phyloP scores from a whole-genome alignment of 2,329 filamentous ascomycete species.

The Dothiorella sarmentorum region DNA sequence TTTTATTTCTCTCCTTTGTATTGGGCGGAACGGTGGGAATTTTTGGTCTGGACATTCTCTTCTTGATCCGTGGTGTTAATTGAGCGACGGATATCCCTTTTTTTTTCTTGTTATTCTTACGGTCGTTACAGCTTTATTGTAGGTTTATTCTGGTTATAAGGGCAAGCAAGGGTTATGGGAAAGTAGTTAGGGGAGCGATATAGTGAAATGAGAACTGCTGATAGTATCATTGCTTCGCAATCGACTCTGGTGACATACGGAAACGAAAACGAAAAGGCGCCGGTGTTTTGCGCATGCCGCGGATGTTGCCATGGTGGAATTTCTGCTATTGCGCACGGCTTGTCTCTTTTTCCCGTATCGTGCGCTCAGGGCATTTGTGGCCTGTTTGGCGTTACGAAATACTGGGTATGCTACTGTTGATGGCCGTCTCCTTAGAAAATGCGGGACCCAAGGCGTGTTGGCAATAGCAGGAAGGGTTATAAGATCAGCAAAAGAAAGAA shows the following conservation, averaged over 20 bases:
- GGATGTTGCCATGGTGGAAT: background rate
- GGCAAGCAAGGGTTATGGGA: background rate
- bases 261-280: background rate
- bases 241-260: background rate
- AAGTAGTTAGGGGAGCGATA: background rate
- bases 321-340: background rate
- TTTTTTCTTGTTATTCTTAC: slow-evolving; percentile 11
- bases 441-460: background rate
- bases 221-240: slow-evolving; percentile 1
- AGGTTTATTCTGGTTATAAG: background rate
- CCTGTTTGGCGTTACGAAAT: background rate
- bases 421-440: slow-evolving; percentile 1
- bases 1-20: slow-evolving; percentile 10
- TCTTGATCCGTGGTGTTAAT: background rate
- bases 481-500: background rate
- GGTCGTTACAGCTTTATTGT: slow-evolving; percentile 12
- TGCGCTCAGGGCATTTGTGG: background rate
- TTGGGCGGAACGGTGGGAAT: background rate
- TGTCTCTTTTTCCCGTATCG: background rate
- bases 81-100: slow-evolving; percentile 2
- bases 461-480: slow-evolving; percentile 3
- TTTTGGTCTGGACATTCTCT: slow-evolving; percentile 4
- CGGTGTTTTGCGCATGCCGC: background rate
- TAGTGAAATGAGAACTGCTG: slow-evolving; percentile 14
- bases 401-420: background rate